Conservation (phyloP, 208 protist species). For the Trypanosoma cruzi region DNA sequence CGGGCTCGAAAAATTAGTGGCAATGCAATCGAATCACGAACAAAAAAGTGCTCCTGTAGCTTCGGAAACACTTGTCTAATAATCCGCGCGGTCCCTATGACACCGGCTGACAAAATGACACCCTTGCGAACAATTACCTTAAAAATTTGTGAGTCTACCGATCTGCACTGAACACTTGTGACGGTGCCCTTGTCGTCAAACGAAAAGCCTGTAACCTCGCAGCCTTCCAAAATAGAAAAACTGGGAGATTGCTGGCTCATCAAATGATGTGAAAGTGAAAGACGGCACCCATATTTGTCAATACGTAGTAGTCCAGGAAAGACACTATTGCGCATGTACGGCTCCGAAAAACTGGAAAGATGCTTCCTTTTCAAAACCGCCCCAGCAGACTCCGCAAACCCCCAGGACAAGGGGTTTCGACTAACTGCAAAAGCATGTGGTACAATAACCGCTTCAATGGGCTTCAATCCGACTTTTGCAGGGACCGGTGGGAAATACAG, state of each 20-base stretch:
- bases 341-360: constrained; percentile 17
- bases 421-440: constrained; percentile 32
- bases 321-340: constrained; percentile 30
- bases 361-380: constrained; percentile 22
- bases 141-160: background rate
- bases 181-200: constrained; percentile 21
- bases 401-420: constrained; percentile 68
- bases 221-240: constrained; percentile 13
- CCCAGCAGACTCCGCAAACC: constrained; percentile 52
- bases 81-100: constrained; percentile 50
- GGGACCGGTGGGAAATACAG: constrained; percentile 28
- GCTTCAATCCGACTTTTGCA: background rate
- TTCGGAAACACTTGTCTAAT: constrained; percentile 32
- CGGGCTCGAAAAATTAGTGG: constrained; percentile 24
- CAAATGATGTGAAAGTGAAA: constrained; percentile 46
- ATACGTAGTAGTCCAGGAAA: constrained; percentile 48
- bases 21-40: constrained; percentile 69
- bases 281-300: constrained; percentile 52
- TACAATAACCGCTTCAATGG: constrained; percentile 1
- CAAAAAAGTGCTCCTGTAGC: constrained; percentile 5
- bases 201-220: constrained; percentile 11
- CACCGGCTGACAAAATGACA: constrained; percentile 61
- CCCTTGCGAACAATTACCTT: constrained; percentile 29
- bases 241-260: constrained; percentile 5
- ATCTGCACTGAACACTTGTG: constrained; percentile 6